Percentiles rank a stretch among this genome's conserved stretches.
Conservation (phyloP, 2,329 filamentous ascomycete genomes). For the Trichoderma harzianum region DNA sequence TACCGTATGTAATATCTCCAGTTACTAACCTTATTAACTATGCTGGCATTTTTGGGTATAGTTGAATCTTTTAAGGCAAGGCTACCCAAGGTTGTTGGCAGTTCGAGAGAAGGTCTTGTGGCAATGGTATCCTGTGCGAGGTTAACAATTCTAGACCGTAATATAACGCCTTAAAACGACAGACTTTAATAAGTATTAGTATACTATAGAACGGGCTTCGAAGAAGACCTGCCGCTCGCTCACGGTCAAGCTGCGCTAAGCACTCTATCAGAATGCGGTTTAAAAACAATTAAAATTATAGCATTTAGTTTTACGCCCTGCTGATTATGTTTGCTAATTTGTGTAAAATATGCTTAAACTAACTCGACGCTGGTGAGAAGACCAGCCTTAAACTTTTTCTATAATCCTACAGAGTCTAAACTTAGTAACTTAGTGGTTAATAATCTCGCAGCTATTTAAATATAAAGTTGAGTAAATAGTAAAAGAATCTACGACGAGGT, state of each 20-base stretch:
- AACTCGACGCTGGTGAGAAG: background rate
- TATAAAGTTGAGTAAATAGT: background rate
- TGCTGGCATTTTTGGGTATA: background rate
- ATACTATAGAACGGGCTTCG: background rate
- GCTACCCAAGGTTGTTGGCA: background rate
- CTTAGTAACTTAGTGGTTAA: background rate
- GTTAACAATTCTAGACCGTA: background rate
- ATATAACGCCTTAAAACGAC: background rate
- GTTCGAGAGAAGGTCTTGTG: background rate
- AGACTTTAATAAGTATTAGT: background rate
- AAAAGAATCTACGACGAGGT: background rate
- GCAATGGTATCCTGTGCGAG: background rate
- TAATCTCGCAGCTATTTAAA: background rate
- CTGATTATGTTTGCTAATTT: background rate
- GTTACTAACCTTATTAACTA: background rate
- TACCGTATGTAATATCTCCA: background rate
- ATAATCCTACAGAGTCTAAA: background rate
- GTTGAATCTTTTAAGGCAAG: background rate
- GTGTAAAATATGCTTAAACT: background rate
- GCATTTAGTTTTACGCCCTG: background rate
- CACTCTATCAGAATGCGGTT: background rate
- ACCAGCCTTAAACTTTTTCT: background rate
- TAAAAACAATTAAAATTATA: background rate
- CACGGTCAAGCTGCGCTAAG: background rate
- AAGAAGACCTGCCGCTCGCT: background rate